Evolutionary conservation across 2,329 filamentous ascomycete species (phyloP).

Genomic region (Phoma sp.): DNA sequence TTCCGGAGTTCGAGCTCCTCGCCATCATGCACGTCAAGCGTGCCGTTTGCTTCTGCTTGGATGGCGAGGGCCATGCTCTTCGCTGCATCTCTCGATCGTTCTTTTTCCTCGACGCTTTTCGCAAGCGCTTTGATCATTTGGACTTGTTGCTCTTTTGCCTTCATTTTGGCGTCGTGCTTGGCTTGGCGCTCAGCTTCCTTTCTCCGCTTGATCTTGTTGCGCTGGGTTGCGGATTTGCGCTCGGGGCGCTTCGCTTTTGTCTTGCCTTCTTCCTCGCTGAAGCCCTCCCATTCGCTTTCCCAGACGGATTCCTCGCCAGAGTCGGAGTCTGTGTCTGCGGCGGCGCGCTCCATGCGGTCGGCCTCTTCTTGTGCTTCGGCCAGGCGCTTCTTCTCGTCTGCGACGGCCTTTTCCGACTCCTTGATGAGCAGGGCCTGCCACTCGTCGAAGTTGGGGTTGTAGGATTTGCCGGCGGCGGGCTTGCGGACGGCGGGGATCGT

Average conservation of each 20-base stretch:
- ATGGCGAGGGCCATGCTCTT: constrained; percentile 29
- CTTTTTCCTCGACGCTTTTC: constrained; percentile 67
- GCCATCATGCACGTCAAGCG: constrained; percentile 43
- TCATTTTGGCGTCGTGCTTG: constrained; percentile 78
- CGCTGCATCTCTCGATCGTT: constrained; percentile 52
- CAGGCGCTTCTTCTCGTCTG: constrained; percentile 77
- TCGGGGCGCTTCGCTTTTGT: constrained; percentile 77
- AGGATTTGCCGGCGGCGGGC: constrained; percentile 84
- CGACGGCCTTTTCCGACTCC: constrained; percentile 81
- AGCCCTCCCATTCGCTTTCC: constrained; percentile 80
- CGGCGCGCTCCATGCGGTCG: constrained; percentile 71
- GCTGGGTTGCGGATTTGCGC: constrained; percentile 84
- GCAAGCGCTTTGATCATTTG: constrained; percentile 75
- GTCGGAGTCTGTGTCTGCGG: constrained; percentile 76
- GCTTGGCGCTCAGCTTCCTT: constrained; percentile 84
- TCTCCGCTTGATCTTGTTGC: constrained; percentile 86
- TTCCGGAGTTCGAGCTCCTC: constrained; percentile 64
- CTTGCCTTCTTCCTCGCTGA: constrained; percentile 60
- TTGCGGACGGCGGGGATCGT: constrained; percentile 77
- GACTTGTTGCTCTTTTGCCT: constrained; percentile 74
- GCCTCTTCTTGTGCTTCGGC: constrained; percentile 71
- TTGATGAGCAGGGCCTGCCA: constrained; percentile 79
- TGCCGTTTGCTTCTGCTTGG: constrained; percentile 34
- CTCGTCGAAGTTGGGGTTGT: constrained; percentile 88
- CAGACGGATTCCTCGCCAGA: constrained; percentile 89